These are phyloP conservation scores for Grosmannia serpens DNA, from an alignment of 2,329 filamentous ascomycete species.

Conservation along the genomic window DNA sequence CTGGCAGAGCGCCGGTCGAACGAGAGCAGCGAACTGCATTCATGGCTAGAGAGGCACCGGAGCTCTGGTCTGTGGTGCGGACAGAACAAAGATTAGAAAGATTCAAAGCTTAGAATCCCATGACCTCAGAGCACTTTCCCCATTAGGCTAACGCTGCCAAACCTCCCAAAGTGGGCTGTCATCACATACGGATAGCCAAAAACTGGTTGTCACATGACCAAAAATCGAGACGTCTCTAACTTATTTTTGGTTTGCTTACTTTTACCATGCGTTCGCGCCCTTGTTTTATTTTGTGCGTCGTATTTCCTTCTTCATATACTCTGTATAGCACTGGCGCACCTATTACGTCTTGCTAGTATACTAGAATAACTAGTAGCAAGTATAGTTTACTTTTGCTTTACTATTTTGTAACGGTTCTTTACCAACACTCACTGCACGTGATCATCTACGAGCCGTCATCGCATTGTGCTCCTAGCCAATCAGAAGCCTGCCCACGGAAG, in stretches of 20 bases:
- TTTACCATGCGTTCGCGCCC: too few species aligned
- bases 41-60: conserved; percentile 2
- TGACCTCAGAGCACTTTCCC: not conserved
- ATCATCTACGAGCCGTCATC: not conserved
- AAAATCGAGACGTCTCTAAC: too few species aligned
- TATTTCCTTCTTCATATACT: too few species aligned
- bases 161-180: not conserved
- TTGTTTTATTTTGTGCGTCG: too few species aligned
- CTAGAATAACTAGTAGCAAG: too few species aligned
- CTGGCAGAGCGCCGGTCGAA: not conserved
- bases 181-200: not conserved
- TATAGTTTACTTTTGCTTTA: too few species aligned
- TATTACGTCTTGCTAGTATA: too few species aligned
- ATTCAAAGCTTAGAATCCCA: not conserved
- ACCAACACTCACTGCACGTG: not conserved
- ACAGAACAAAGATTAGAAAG: not conserved
- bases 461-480: conserved; percentile 2
- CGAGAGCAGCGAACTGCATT: conserved; percentile 7
- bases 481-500: conserved; percentile 2
- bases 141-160: not conserved
- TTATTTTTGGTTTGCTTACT: too few species aligned
- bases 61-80: not conserved
- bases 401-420: too few species aligned
- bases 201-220: too few species aligned
- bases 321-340: not conserved